A percentile compares a stretch with the other conserved stretches of the same genome.
phyloP scores from a whole-genome alignment of 2,329 filamentous ascomycete species.

The Pleoardoris graminearum region DNA sequence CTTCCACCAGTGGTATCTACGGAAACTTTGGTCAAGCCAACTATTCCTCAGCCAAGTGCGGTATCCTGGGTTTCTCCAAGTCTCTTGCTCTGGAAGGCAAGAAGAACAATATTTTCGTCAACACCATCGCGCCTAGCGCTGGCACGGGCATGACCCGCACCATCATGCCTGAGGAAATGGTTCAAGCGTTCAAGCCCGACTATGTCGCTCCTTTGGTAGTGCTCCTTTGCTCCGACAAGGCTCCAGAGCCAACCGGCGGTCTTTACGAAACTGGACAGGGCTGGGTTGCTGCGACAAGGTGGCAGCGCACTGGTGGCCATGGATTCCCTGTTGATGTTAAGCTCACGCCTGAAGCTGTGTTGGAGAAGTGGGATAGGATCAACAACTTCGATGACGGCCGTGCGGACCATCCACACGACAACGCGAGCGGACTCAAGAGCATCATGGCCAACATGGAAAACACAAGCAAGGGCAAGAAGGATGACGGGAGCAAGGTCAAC shows the following conservation, averaged over 20 bases:
- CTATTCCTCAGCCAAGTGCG: conserved; percentile 73
- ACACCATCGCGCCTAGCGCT: conserved; percentile 97
- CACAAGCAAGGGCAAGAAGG: conserved; percentile 57
- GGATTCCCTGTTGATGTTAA: conserved; percentile 87
- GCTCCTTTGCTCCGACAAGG: conserved; percentile 82
- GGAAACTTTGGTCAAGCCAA: conserved; percentile 99
- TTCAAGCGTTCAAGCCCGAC: conserved; percentile 98
- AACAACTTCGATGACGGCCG: conserved; percentile 85
- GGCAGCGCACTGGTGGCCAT: conserved; percentile 88
- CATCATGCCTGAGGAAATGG: conserved; percentile 94
- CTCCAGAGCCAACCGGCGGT: conserved; percentile 81
- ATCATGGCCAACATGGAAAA: conserved; percentile 87
- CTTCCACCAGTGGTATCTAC: conserved; percentile 95
- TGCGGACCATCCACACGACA: conserved; percentile 81
- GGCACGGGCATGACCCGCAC: conserved; percentile 94
- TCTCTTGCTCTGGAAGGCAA: conserved; percentile 88
- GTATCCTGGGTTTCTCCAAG: conserved; percentile 93
- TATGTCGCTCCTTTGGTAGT: conserved; percentile 94
- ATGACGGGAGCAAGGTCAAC: conserved; percentile 62
- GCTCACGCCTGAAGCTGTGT: conserved; percentile 78
- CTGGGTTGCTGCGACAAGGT: conserved; percentile 89
- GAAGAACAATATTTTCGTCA: conserved; percentile 98
- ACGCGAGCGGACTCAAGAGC: conserved; percentile 75
- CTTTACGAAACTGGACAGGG: conserved; percentile 95
- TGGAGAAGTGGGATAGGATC: conserved; percentile 67